Conservation (phyloP, 2,329 filamentous ascomycete genomes). For the Fusarium stilboides region DNA sequence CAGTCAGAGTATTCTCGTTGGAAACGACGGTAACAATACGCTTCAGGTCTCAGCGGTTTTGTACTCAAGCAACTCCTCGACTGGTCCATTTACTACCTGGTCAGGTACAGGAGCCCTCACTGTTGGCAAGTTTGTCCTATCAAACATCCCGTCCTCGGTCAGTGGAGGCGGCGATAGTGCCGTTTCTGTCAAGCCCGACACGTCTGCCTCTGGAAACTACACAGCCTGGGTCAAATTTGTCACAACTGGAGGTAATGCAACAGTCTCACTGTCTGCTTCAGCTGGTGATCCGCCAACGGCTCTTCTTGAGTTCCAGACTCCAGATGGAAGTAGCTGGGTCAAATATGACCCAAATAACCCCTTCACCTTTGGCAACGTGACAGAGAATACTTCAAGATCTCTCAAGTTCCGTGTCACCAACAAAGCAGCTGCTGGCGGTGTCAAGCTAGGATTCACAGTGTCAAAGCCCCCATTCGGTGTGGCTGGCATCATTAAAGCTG, state of each 20-base stretch:
- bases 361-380: conserved; percentile 71
- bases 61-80: conserved; percentile 61
- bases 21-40: conserved; percentile 64
- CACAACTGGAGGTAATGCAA: conserved; percentile 65
- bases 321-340: conserved; percentile 67
- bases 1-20: conserved; percentile 63
- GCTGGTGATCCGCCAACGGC: conserved; percentile 66
- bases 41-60: conserved; percentile 62
- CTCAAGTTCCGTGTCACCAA: conserved; percentile 70
- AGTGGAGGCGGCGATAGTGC: conserved; percentile 57
- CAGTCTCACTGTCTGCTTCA: conserved; percentile 64
- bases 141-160: conserved; percentile 62
- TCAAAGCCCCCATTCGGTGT: conserved; percentile 74
- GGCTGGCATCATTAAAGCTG: conserved; percentile 66
- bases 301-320: conserved; percentile 68
- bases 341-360: conserved; percentile 59
- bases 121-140: conserved; percentile 65
- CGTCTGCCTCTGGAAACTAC: conserved; percentile 63
- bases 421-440: conserved; percentile 60
- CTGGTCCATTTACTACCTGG: conserved; percentile 62
- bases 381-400: conserved; percentile 63
- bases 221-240: conserved; percentile 63
- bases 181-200: conserved; percentile 64
- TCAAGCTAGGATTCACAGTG: conserved; percentile 68
- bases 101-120: conserved; percentile 55